Evolutionary conservation across 2,329 filamentous ascomycete species (phyloP).

Genomic region (Pezicula rhizophila): DNA sequence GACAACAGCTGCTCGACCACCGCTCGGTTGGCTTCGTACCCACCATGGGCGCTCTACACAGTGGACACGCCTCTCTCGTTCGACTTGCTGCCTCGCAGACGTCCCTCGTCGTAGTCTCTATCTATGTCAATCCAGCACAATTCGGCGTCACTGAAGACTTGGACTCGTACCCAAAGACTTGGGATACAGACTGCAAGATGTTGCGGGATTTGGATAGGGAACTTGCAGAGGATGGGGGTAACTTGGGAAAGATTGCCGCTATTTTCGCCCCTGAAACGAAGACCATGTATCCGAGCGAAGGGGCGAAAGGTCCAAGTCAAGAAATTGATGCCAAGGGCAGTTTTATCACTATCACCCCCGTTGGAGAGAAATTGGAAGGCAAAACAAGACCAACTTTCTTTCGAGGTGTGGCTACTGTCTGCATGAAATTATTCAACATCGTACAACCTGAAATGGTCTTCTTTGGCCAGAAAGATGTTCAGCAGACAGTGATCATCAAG

Average conservation of each 20-base stretch:
- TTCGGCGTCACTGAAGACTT: conserved; percentile 89
- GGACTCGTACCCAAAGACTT: conserved; percentile 82
- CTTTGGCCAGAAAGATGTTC: conserved; percentile 96
- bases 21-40: conserved; percentile 82
- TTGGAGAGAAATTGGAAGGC: conserved; percentile 78
- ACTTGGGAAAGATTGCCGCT: conserved; percentile 65
- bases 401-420: conserved; percentile 90
- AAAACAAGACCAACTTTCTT: conserved; percentile 88
- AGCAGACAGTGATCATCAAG: conserved; percentile 87
- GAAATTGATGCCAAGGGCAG: conserved; percentile 72
- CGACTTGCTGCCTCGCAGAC: conserved; percentile 78
- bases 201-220: conserved; percentile 65
- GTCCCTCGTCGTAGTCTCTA: conserved; percentile 80
- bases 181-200: conserved; percentile 67
- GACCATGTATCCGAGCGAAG: conserved; percentile 84
- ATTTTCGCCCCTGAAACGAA: conserved; percentile 80
- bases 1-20: conserved; percentile 57
- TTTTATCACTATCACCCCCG: conserved; percentile 85
- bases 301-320: conserved; percentile 50
- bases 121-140: conserved; percentile 96
- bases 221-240: conserved; percentile 53
- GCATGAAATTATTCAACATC: conserved; percentile 88
- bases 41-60: conserved; percentile 96
- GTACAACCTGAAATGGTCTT: conserved; percentile 74
- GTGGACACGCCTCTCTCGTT: conserved; percentile 81